phyloP scores from a whole-genome alignment of 106 monocot genomes.

The Vanilla planifolia region DNA sequence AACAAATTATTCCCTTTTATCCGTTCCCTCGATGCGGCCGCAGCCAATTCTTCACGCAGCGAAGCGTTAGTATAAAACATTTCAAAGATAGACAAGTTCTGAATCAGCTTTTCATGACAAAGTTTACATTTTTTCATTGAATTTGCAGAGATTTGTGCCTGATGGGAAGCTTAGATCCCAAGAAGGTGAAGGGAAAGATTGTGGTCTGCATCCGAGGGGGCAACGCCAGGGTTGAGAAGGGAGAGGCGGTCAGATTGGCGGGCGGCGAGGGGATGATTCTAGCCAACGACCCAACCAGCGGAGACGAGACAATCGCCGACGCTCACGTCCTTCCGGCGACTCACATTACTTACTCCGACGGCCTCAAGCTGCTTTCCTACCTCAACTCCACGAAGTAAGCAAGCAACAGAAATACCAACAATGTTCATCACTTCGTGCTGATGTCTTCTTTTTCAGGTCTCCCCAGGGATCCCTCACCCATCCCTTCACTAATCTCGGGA shows the following conservation, averaged over 20 bases:
- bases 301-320: conserved; percentile 33
- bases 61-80: conserved; percentile 23
- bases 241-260: conserved; percentile 12
- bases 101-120: too few relatives aligned
- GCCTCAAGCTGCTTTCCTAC: conserved; percentile 24
- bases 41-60: conserved; percentile 4
- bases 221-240: conserved; percentile 23
- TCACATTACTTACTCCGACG: conserved; percentile 26
- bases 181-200: conserved; percentile 40
- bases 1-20: conserved; percentile 21
- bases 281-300: conserved; percentile 17
- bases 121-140: too few relatives aligned
- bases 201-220: conserved; percentile 22
- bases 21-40: conserved; percentile 7
- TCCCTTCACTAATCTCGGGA: conserved; percentile 26
- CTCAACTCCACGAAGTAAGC: conserved; percentile 30
- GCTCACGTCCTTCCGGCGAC: conserved; percentile 33
- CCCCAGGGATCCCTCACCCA: conserved; percentile 28
- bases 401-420: too few relatives aligned
- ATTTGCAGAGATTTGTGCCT: conserved; percentile 22
- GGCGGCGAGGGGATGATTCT: conserved; percentile 39
- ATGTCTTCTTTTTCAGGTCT: conserved; percentile 17
- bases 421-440: too few relatives aligned
- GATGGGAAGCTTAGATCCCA: conserved; percentile 17
- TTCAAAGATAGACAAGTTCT: too few relatives aligned